Base-by-base conservation (phyloP, 2,329 filamentous ascomycete species). In the Periconia sp. region DNA sequence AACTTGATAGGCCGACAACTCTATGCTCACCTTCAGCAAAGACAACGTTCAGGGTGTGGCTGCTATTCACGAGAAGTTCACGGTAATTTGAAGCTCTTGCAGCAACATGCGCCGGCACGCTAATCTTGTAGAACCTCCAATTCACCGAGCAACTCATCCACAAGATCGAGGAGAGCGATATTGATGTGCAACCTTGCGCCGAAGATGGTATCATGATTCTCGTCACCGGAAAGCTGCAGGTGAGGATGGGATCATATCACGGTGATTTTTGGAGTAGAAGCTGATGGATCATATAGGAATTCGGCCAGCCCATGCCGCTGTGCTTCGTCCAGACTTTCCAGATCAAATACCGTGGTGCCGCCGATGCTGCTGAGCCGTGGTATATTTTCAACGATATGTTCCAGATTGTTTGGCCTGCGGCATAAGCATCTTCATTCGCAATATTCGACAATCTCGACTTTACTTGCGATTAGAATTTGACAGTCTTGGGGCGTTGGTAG, bases 321-420 rank as follows among this genome's bases (percentile, higher is more conserved):
- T 92, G 85, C 83, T 99, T 92, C 79, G 87, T 87, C 52, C 92
- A 97, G 79, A 79, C 84, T 52, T 97, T 97, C 84, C 89, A 95
- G 76, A 87, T 97, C 58, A 76, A 85, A 61, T 87, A 85, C 37
- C 15, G 47, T 27, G 47, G 40, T 13, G 15, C 20, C 13, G 37
- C 15, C 56, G 88, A 91, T 51, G 62, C 68, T 47, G 88, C 68
- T 47, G 88, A 86, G 65, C 86, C 82, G 77, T 96, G 89, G 81
- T 97, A 85, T 75, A 89, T 97, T 73, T 88, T 87, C 80, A 97
- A 97, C 82, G 93, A 97, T 76, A 79, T 97, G 74, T 97, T 97
- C 86, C 90, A 90, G 78, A 85, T 97, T 58, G 84, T 96, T 64
- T 93, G 90, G 77, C 74, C 77, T 44, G 77, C 71, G 54, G 65